Base-by-base conservation (phyloP, 345 rosid genomes). In the Eucalyptus curtisii region DNA sequence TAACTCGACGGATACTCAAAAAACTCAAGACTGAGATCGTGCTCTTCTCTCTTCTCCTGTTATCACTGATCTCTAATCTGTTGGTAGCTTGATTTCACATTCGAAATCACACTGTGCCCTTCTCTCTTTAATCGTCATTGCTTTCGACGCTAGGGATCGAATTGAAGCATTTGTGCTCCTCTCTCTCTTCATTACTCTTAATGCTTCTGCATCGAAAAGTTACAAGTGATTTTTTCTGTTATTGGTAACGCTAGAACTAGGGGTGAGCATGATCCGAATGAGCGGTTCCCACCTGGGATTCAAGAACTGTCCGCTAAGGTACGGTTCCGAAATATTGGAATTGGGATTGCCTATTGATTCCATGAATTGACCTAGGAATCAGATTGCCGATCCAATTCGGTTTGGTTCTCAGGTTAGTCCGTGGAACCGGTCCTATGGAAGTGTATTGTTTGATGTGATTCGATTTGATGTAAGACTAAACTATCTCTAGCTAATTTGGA, bases 301-400 rank as follows among this genome's bases (percentile, higher is more conserved):
- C 16, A 12, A 13, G 4, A 61, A 13, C 7, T 13, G 1, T 30
- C 33, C 68, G 1, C 2, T 61, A 30, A 25, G 17, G 8, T 27
- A 13, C 1, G 0, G 2, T 61, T 27, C 1, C 0, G 0, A 30
- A 61, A 13, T 27, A 13, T 13, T 27, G 8, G 2, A 61, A 61
- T 6, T 0, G 4, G 4, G 8, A 27, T 0, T 13, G 0, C 31
- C 17, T 10, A 13, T 61, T 61, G 16, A 13, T 61, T 61, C 0
- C 16, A 61, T 6, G 33, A 8, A 61, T 27, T 1, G 13, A 55
- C 30, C 0, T 1, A 55, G 5, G 30, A 55, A 10, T 25, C 13
- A 0, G 1, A 55, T 24, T 55, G 13, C 0, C 0, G 13, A 52
- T 0, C 57, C 10, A 52, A 22, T 55, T 55, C 10, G 61, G 6